A percentile compares a stretch with the other conserved stretches of the same genome.
Conservation (phyloP, 2,329 filamentous ascomycete species). For the Gnomoniopsis sp. region DNA sequence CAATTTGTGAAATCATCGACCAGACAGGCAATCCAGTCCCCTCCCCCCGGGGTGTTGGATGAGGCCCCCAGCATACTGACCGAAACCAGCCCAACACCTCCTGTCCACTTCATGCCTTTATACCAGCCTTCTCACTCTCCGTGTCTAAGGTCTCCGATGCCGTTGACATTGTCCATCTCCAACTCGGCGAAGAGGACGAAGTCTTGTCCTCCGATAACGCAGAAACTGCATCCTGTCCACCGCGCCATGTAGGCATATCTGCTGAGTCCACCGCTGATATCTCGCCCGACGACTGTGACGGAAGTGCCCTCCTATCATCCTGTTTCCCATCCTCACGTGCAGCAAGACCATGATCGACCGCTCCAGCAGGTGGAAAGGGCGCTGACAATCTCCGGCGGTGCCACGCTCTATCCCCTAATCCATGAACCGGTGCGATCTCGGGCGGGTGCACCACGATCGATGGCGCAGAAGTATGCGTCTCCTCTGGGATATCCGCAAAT, state of each 20-base stretch:
- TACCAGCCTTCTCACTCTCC: not conserved
- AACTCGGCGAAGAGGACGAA: not conserved
- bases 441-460: constrained; percentile 5
- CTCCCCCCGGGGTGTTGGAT: too few species aligned
- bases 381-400: constrained; percentile 10
- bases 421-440: constrained; percentile 4
- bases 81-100: not conserved
- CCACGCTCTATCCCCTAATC: constrained; percentile 13
- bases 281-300: not conserved
- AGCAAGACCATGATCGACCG: not conserved
- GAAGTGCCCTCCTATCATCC: not conserved
- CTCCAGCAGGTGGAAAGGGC: not conserved
- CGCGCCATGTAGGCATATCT: not conserved
- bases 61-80: not conserved
- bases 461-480: not conserved
- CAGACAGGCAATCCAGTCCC: too few species aligned
- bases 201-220: not conserved
- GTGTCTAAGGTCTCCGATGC: not conserved
- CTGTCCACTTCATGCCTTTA: not conserved
- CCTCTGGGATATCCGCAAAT: constrained; percentile 60
- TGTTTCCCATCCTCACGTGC: not conserved
- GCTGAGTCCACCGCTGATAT: not conserved
- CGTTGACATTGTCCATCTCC: constrained; percentile 3
- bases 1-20: too few species aligned
- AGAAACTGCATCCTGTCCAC: not conserved